Percentiles rank a stretch among this genome's conserved stretches.
phyloP scores from a whole-genome alignment of 805 yeast species.

The Schwanniomyces pseudopolymorphus region DNA sequence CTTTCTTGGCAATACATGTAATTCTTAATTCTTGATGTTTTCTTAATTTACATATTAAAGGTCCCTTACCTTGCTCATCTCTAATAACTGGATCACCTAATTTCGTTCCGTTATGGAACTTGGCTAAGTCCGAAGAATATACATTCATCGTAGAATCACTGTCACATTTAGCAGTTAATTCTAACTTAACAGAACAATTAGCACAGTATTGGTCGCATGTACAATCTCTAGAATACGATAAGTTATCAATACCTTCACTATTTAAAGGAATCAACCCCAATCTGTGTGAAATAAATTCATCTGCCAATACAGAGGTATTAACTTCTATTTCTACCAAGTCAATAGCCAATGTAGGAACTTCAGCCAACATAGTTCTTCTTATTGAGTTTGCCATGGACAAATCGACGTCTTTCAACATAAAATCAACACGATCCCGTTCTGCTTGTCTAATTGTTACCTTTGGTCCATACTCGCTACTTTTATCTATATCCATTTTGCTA shows the following conservation, averaged over 20 bases:
- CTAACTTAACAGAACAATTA: constrained; percentile 86
- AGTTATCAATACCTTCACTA: constrained; percentile 76
- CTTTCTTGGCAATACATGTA: constrained; percentile 95
- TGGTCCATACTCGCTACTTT: constrained; percentile 51
- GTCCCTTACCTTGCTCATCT: constrained; percentile 77
- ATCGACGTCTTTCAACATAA: constrained; percentile 84
- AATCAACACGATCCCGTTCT: constrained; percentile 84
- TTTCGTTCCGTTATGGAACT: constrained; percentile 41
- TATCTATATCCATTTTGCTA: constrained; percentile 22
- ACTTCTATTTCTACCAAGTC: constrained; percentile 93
- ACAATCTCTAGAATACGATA: constrained; percentile 91
- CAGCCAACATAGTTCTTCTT: constrained; percentile 90
- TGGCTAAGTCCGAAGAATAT: constrained; percentile 74
- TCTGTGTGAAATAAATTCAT: constrained; percentile 93
- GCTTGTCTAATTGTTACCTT: constrained; percentile 86
- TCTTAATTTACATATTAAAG: constrained; percentile 86
- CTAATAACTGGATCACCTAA: constrained; percentile 86
- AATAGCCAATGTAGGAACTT: constrained; percentile 94
- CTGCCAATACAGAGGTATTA: constrained; percentile 93
- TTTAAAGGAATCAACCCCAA: constrained; percentile 89
- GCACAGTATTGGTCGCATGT: constrained; percentile 98
- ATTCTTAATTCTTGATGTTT: constrained; percentile 88
- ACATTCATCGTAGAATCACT: constrained; percentile 86
- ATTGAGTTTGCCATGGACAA: constrained; percentile 88
- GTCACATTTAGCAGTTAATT: constrained; percentile 85